Base-by-base conservation (phyloP, 2,329 filamentous ascomycete species). In the Furcasterigmium furcatum region DNA sequence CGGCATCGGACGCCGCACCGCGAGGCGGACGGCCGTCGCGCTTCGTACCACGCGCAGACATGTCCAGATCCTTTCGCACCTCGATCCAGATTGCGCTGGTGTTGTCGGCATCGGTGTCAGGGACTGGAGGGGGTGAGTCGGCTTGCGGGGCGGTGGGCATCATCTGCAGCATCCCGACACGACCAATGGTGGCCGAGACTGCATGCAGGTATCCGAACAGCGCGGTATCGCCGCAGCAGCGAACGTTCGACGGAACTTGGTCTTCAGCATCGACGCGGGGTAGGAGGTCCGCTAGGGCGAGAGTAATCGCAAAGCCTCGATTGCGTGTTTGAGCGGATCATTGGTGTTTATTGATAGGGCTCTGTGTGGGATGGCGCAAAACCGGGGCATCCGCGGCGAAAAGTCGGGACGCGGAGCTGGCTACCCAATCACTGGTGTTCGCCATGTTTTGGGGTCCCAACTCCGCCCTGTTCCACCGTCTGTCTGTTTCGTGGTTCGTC, bases 31-130 rank as follows among this genome's bases (percentile, higher is more conserved):
- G 40, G 32, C 30, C 20, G 14, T 36, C 27, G 24, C 24, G 20
- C 21, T 38, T 44, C 24, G 42, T n/a, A 36, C 18, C 24, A 16
- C 42, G 32, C 21, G 30, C 30, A 25, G 32, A 29, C 42, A 44
- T 44, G 4, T 38, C 21, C 22, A 13, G 40, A 13, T 16, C 6
- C 21, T 30, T 42, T 18, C 27, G 40, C 13, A 42, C 40, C 20
- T 16, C 24, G 20, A 29, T 12, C 42, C 42, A 44, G 27, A 25
- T 38, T 24, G 29, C 32, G 10, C 10, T 32, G 27, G 40, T 32
- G 22, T 20, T 18, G 40, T 42, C 32, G 25, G 25, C 8, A 13
- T 29, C 25, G 25, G 42, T 25, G 30, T 44, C 42, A 21, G 42
- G 42, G 36, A 44, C 24, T n/a, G n/a, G n/a, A n/a, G n/a, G n/a